A percentile compares a stretch with the other conserved stretches of the same genome.
phyloP scores from a whole-genome alignment of 108 stramenopile genomes.

The Cylindrotheca closterium region DNA sequence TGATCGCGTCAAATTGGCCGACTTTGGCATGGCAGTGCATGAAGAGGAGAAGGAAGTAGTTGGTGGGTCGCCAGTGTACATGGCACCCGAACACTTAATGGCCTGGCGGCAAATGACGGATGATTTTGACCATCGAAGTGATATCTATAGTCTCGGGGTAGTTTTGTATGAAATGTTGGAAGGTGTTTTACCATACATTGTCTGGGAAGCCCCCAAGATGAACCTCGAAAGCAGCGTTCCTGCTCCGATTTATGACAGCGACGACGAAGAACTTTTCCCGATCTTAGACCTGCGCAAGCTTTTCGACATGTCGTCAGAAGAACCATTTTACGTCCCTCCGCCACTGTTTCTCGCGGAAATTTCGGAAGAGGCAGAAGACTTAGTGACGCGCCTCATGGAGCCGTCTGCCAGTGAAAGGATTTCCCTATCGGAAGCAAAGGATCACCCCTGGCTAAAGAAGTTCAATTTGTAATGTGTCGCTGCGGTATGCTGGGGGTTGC shows the following conservation, averaged over 20 bases:
- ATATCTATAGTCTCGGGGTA: constrained; percentile 36
- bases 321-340: constrained; percentile 20
- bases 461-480: too few relatives aligned
- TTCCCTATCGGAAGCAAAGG: constrained; percentile 12
- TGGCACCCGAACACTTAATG: constrained; percentile 33
- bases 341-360: constrained; percentile 17
- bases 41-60: constrained; percentile 14
- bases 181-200: constrained; percentile 30
- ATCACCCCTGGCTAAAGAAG: constrained; percentile 23
- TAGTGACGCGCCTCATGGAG: constrained; percentile 20
- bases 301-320: constrained; percentile 2
- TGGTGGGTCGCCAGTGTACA: constrained; percentile 25
- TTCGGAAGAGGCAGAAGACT: constrained; percentile 23
- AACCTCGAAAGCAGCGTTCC: too few relatives aligned
- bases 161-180: constrained; percentile 29
- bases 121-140: constrained; percentile 29
- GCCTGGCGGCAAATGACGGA: constrained; percentile 26
- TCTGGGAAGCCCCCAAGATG: not conserved
- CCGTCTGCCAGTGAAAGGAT: constrained; percentile 8
- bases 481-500: too few relatives aligned
- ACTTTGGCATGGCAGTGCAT: constrained; percentile 29
- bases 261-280: not conserved
- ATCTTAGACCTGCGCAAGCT: constrained; percentile 22
- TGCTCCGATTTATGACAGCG: not conserved
- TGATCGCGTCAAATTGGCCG: constrained; percentile 17